Evolutionary conservation across 345 rosid genomes (phyloP), one percentile per base, ranked within the genome.

Genomic region (Aquilaria sinensis): DNA sequence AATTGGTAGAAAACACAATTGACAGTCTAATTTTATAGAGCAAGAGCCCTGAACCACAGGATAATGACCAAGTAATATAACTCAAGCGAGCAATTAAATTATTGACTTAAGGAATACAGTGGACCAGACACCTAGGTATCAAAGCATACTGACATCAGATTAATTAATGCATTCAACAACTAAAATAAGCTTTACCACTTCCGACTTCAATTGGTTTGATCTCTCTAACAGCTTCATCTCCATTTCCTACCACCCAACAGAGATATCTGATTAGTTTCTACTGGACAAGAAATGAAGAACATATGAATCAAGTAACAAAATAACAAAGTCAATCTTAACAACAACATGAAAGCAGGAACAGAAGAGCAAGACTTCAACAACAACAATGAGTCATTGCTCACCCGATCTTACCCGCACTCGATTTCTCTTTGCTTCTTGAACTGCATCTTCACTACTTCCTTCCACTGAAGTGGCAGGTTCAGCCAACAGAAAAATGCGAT

Each of bases 391-490:
- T 37, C 57, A 64, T 47, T 45, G 75, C 60, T 64, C 67, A 59
- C 60, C 50, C 49, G 61, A 49, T 72, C 96, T 77, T 81, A 93
- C 98, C 92, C 75, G 85, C 64, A 93, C 78, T 73, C 83, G 86
- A 66, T 69, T 86, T 77, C 73, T 85, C 78, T 90, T 93, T 52
- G 94, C 89, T 79, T 83, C 96, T 81, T 90, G 97, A 46, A 92
- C 76, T 33, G 90, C 85, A 81, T 89, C 95, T 74, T 93, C 94
- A 63, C 78, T 83, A 67, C 47, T 65, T 65, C 97, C 92, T 77
- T 88, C 92, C 49, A 93, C 90, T 62, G 68, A 72, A 12, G 97
- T 93, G 65, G 85, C 90, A 62, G 98, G 94, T 76, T 89, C 96
- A 47, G 92, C 96, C 69, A 92, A 76, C 59, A 94, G 78, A 77